A percentile compares a stretch with the other conserved stretches of the same genome.
Evolutionary conservation across 148 eudicot species (phyloP).

Genomic region (Camellia granthamiana): DNA sequence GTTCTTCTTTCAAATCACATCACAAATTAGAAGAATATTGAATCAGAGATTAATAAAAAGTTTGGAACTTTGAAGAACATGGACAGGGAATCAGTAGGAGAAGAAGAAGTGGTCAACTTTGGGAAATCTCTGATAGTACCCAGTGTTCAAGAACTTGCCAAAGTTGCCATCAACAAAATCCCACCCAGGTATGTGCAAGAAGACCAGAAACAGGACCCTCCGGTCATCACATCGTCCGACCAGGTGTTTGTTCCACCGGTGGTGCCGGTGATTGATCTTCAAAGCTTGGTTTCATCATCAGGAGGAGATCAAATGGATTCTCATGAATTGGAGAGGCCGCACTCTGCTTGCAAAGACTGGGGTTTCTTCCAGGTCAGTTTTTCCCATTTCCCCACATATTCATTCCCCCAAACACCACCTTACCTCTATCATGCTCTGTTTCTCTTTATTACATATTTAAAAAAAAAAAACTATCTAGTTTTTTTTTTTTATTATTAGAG

Average conservation of each 20-base stretch:
- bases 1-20: too few species aligned
- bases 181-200: conserved; percentile 42
- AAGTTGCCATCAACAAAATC: conserved; percentile 28
- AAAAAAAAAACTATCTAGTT: too few species aligned
- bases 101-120: conserved; percentile 29
- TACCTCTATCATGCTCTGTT: not conserved
- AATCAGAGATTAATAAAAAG: too few species aligned
- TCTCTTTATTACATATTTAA: too few species aligned
- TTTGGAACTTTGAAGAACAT: too few species aligned
- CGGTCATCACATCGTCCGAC: not conserved
- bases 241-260: not conserved
- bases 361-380: conserved; percentile 56
- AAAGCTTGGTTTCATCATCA: conserved; percentile 15
- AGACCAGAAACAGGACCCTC: conserved; percentile 16
- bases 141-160: conserved; percentile 52
- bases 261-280: conserved; percentile 42
- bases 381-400: not conserved
- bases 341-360: conserved; percentile 51
- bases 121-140: conserved; percentile 57
- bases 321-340: conserved; percentile 33
- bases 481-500: too few species aligned
- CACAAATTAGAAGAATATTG: too few species aligned
- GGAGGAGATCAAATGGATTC: conserved; percentile 9
- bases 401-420: not conserved
- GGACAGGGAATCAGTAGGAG: not conserved